Base-by-base conservation (phyloP, 305 asterid genomes). In the Plantago rigida region DNA sequence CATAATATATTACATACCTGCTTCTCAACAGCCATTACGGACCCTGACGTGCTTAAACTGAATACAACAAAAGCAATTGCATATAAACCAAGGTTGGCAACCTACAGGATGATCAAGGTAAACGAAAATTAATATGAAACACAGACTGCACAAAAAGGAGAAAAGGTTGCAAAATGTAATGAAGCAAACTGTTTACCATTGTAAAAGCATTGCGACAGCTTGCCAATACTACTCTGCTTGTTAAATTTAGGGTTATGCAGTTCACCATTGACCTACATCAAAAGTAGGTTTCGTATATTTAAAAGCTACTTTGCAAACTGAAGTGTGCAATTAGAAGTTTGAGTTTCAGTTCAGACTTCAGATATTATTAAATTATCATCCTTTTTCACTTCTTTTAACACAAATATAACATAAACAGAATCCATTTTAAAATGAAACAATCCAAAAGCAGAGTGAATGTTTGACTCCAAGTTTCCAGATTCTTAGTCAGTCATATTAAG, bases 161-260 rank as follows among this genome's bases (percentile, higher is more conserved):
- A 49, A 36, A 60, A 34, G 26, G 22, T 49, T 49, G 51, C 14
- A 53, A 68, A 44, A 70, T 47, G 58, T 47, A 51, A 57, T 36
- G 13, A 29, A 60, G 66, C 68, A 56, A 70, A 56, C 14, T 72
- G 54, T 75, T 64, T 61, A 89, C 97, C 97, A 89, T 89, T 46
- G 95, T 80, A 69, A 83, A 87, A 49, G 97, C 94, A 75, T 89
- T 89, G 56, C 97, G 90, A 61, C 95, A 85, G 82, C 95, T 89
- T 22, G 94, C 77, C 77, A 89, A 69, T 13, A 84, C 94, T 56
- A 83, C 95, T 79, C 95, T 78, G 84, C 91, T 89, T 7, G 95
- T 77, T n/a, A 95, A 83, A 57, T 85, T 85, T 74, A 89, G 76
- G 60, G 95, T 87, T 63, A 89, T 89, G 87, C 94, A 89, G 78